Conservation (phyloP, 1,284 basidiomycete genomes). For the Schizophyllum amplum region DNA sequence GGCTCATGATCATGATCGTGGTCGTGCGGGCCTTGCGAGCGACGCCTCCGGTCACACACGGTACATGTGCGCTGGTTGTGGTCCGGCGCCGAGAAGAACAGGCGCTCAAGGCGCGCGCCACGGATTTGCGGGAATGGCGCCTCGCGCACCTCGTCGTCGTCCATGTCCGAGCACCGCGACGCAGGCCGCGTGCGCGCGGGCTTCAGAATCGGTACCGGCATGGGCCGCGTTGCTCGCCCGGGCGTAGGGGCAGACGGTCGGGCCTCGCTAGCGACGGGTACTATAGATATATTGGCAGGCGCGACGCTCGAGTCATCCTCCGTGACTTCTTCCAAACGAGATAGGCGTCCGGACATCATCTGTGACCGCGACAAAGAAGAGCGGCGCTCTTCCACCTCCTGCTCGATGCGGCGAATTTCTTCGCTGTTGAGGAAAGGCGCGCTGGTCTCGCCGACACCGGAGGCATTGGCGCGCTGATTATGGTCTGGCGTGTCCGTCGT, state of each 20-base stretch:
- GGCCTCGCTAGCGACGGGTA: background rate
- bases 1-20: background rate
- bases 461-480: conserved; percentile 8
- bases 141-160: conserved; percentile 18
- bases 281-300: conserved; percentile 8
- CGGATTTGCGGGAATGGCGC: conserved; percentile 78
- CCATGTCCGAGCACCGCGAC: background rate
- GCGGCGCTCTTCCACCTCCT: conserved; percentile 51
- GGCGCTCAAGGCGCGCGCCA: conserved; percentile 61
- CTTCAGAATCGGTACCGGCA: background rate
- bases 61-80: conserved; percentile 63
- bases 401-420: conserved; percentile 46
- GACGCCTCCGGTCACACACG: conserved; percentile 46
- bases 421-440: conserved; percentile 35
- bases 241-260: conserved; percentile 10
- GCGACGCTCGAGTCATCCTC: conserved; percentile 2
- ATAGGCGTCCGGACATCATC: conserved; percentile 9
- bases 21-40: background rate
- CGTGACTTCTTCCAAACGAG: conserved; percentile 1
- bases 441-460: conserved; percentile 3
- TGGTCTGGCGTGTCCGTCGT: conserved; percentile 27
- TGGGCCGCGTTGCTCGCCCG: conserved; percentile 2
- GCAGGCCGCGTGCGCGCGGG: too few relatives aligned
- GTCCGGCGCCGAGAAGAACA: conserved; percentile 74
- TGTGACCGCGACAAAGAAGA: conserved; percentile 30